Conservation (phyloP, 768 basidiomycete species). For the Pleurotus giganteus region DNA sequence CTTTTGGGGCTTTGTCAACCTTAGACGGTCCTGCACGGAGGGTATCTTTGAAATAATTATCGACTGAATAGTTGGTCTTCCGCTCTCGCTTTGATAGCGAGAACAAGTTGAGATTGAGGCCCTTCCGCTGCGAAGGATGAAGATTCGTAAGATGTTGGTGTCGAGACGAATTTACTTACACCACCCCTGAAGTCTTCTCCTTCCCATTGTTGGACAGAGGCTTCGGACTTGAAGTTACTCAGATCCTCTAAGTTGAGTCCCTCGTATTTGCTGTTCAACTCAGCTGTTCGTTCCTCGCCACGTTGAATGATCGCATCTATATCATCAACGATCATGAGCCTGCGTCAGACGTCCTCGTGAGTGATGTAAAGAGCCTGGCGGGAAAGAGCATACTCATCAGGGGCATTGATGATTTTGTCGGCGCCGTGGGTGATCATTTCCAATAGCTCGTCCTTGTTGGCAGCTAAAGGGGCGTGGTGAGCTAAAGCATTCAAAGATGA, state of each 20-base stretch:
- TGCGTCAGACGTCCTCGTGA: constrained; percentile 22
- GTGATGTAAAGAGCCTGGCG: neutral
- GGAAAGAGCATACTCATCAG: constrained; percentile 50
- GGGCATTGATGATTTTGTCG: constrained; percentile 89
- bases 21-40: constrained; percentile 79
- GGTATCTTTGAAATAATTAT: constrained; percentile 93
- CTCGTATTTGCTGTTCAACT: constrained; percentile 91
- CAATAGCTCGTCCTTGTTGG: constrained; percentile 92
- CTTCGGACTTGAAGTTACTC: constrained; percentile 95
- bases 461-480: constrained; percentile 44
- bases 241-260: constrained; percentile 91
- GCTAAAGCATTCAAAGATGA: constrained; percentile 1
- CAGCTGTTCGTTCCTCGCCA: constrained; percentile 87
- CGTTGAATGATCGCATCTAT: constrained; percentile 92
- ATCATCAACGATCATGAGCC: constrained; percentile 78
- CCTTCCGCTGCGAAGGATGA: constrained; percentile 48
- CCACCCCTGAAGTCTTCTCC: constrained; percentile 88
- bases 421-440: constrained; percentile 99
- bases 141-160: neutral
- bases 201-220: constrained; percentile 91
- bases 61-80: constrained; percentile 92
- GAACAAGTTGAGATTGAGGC: constrained; percentile 71
- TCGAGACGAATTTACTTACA: constrained; percentile 34
- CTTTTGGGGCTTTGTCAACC: constrained; percentile 75
- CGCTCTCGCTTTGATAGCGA: constrained; percentile 93